These are phyloP conservation scores for Metschnikowia lunata DNA, from an alignment of 805 yeast species.

Conservation along the genomic window DNA sequence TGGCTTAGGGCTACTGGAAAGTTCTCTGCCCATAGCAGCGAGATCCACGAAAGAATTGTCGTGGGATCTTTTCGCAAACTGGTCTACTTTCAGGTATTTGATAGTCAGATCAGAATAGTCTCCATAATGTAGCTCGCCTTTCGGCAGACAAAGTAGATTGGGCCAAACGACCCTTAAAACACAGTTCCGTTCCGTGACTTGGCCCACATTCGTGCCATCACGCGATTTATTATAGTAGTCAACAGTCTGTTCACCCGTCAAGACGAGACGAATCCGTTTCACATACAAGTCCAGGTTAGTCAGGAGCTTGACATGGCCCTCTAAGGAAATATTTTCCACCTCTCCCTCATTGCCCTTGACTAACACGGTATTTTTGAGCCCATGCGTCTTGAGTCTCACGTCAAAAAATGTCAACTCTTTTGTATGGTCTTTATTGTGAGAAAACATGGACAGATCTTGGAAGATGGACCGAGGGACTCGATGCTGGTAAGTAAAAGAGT, in stretches of 20 bases:
- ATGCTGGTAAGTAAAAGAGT: no score
- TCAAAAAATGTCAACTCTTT: constrained; percentile 33
- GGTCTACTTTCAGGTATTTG: constrained; percentile 18
- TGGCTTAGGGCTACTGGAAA: constrained; percentile 6
- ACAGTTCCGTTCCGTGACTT: constrained; percentile 35
- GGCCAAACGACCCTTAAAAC: constrained; percentile 45
- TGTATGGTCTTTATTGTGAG: constrained; percentile 13
- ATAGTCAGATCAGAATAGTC: constrained; percentile 37
- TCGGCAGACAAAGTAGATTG: constrained; percentile 38
- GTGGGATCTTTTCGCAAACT: constrained; percentile 8
- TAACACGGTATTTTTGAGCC: constrained; percentile 39
- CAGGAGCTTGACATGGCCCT: constrained; percentile 46
- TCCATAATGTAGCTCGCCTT: constrained; percentile 38
- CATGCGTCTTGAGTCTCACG: constrained; percentile 35
- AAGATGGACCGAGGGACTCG: background rate
- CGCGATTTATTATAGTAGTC: constrained; percentile 36
- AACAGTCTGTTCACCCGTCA: constrained; percentile 41
- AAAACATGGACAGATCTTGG: background rate
- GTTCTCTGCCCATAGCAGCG: constrained; percentile 1
- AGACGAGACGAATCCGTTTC: constrained; percentile 32
- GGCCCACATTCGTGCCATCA: constrained; percentile 27
- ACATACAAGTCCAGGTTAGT: constrained; percentile 41
- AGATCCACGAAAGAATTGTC: constrained; percentile 13
- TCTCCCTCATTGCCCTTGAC: constrained; percentile 44
- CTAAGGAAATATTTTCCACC: constrained; percentile 38